These are phyloP conservation scores for Biscogniauxia marginata DNA, from an alignment of 2,329 filamentous ascomycete genomes.

Conservation along the genomic window DNA sequence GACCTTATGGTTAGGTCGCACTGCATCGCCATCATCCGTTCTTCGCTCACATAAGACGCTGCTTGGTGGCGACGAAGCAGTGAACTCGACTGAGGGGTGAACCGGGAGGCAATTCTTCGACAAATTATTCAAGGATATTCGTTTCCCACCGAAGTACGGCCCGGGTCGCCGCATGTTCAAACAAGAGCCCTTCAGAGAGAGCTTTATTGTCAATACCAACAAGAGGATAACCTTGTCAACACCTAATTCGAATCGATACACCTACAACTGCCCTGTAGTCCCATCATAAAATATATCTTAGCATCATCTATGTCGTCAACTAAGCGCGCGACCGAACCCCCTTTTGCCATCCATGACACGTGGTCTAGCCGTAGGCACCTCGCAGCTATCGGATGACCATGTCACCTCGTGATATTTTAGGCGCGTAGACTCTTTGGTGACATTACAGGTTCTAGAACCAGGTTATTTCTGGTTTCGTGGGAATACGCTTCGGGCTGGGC, in stretches of 20 bases:
- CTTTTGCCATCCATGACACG: neutral
- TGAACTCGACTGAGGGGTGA: neutral
- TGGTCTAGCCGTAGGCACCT: neutral
- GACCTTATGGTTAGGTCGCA: neutral
- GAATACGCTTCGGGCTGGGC: neutral
- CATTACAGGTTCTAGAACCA: neutral
- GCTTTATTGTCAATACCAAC: neutral
- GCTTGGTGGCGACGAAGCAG: neutral
- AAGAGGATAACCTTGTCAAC: neutral
- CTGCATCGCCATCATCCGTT: neutral
- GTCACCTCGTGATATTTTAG: neutral
- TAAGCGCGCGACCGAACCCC: too few relatives aligned
- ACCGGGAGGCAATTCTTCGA: neutral
- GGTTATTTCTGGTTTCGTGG: neutral
- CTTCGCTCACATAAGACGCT: neutral
- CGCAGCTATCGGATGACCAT: neutral
- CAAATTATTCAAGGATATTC: neutral
- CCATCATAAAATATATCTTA: neutral
- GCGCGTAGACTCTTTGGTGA: neutral
- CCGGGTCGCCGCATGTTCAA: neutral
- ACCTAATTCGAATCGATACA: neutral
- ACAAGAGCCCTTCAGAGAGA: neutral
- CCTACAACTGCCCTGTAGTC: neutral
- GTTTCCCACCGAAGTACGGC: neutral
- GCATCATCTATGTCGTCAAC: neutral